These are phyloP conservation scores for Sequoiadendron giganteum DNA, from an alignment of 75 land plant genomes.

Conservation along the genomic window DNA sequence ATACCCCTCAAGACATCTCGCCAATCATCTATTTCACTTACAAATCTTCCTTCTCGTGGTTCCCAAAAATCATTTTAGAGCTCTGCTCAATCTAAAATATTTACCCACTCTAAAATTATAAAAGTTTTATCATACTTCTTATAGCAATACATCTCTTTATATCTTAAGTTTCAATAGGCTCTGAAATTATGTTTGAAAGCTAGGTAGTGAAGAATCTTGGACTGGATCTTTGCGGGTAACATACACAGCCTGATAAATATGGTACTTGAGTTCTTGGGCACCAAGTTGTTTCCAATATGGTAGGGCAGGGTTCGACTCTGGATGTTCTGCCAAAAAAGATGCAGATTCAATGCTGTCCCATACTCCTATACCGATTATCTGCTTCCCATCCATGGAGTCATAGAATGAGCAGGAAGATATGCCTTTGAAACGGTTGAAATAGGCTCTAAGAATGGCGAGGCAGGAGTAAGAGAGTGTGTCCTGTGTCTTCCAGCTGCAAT, in stretches of 20 bases:
- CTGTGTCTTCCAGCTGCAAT: neutral
- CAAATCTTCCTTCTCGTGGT: no score
- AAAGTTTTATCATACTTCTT: no score
- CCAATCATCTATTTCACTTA: no score
- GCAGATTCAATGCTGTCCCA: conserved; percentile 9
- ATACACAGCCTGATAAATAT: neutral
- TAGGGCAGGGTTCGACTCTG: neutral
- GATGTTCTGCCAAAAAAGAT: neutral
- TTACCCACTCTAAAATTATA: no score
- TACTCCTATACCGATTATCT: neutral
- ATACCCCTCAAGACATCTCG: no score
- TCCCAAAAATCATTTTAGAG: no score
- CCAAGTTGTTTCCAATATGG: neutral
- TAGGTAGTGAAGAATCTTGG: neutral
- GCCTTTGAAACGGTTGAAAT: neutral
- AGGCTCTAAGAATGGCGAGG: conserved; percentile 2
- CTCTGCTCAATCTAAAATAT: no score
- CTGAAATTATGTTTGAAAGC: neutral
- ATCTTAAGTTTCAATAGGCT: no score
- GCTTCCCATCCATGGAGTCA: neutral
- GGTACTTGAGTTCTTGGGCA: neutral
- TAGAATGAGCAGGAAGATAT: neutral
- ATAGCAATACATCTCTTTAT: no score
- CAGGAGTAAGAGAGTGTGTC: neutral
- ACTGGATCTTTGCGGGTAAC: neutral